phyloP scores from a whole-genome alignment of 2,329 filamentous ascomycete species.

The Pseudonectria buxi region DNA sequence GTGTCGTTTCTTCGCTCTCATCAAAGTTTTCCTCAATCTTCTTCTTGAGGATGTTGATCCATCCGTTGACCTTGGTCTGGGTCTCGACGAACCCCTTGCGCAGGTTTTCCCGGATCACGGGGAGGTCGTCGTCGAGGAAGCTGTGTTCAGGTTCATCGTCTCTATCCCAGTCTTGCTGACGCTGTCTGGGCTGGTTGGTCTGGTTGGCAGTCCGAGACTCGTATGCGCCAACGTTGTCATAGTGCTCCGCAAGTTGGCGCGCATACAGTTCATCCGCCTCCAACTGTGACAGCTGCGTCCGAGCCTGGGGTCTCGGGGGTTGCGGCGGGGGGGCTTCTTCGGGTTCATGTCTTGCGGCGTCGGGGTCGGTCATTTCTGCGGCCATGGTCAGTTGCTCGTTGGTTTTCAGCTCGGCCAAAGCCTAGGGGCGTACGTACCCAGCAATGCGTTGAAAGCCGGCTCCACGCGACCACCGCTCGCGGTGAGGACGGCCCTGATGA shows the following conservation, averaged over 20 bases:
- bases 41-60: slow-evolving; percentile 89
- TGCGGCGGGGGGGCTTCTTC: slow-evolving; percentile 60
- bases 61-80: slow-evolving; percentile 84
- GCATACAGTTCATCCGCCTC: slow-evolving; percentile 90
- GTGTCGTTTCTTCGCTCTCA: slow-evolving; percentile 50
- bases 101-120: slow-evolving; percentile 86
- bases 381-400: slow-evolving; percentile 6
- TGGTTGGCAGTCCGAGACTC: slow-evolving; percentile 49
- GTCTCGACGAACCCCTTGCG: slow-evolving; percentile 93
- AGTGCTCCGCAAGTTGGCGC: slow-evolving; percentile 87
- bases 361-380: slow-evolving; percentile 72
- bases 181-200: slow-evolving; percentile 32
- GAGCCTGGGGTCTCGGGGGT: slow-evolving; percentile 67
- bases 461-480: slow-evolving; percentile 86
- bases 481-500: slow-evolving; percentile 80
- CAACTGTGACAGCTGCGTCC: slow-evolving; percentile 66
- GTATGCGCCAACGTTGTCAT: slow-evolving; percentile 57
- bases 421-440: slow-evolving; percentile 54
- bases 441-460: slow-evolving; percentile 87
- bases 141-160: slow-evolving; percentile 70
- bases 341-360: slow-evolving; percentile 51
- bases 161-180: slow-evolving; percentile 23
- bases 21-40: slow-evolving; percentile 84
- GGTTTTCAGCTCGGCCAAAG: background rate
- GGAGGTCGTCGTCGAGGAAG: slow-evolving; percentile 94